Percentiles rank a stretch among this genome's conserved stretches.
phyloP scores from a whole-genome alignment of 257 asterid species.

The Verbascum thapsus region DNA sequence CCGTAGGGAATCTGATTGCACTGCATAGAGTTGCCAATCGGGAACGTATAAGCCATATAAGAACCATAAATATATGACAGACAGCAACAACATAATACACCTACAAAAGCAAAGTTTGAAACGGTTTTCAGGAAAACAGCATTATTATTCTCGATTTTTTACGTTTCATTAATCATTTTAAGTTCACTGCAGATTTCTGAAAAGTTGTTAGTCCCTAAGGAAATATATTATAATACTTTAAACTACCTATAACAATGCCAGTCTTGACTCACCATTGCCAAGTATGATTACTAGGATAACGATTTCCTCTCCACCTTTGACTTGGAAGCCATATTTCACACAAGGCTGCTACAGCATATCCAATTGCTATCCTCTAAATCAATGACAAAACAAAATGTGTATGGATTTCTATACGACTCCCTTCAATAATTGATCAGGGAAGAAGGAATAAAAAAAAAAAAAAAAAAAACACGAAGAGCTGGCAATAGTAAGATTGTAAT shows the following conservation, averaged over 20 bases:
- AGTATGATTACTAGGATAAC: slow-evolving; percentile 36
- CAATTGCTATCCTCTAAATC: slow-evolving; percentile 81
- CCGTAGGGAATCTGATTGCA: slow-evolving; percentile 38
- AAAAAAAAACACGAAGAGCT: not conserved
- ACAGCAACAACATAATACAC: slow-evolving; percentile 48
- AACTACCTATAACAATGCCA: slow-evolving; percentile 4
- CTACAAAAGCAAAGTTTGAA: slow-evolving; percentile 42
- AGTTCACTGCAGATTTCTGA: not conserved
- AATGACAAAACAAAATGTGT: slow-evolving; percentile 6
- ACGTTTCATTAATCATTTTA: not conserved
- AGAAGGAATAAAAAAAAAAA: slow-evolving; percentile 1
- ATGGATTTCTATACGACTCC: slow-evolving; percentile 2
- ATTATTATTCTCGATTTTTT: not conserved
- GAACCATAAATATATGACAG: slow-evolving; percentile 54
- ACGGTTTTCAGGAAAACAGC: slow-evolving; percentile 17
- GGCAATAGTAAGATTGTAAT: slow-evolving; percentile 9
- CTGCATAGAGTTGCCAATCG: slow-evolving; percentile 60
- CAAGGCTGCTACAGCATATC: slow-evolving; percentile 72
- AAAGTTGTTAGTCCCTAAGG: not conserved
- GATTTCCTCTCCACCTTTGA: slow-evolving; percentile 46
- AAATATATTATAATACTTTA: not conserved
- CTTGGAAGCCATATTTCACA: slow-evolving; percentile 86
- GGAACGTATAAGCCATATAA: slow-evolving; percentile 76
- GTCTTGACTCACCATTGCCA: slow-evolving; percentile 70
- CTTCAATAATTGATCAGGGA: slow-evolving; percentile 18